These are phyloP conservation scores for Ceratocystis diversiconidia DNA, from an alignment of 2,329 filamentous ascomycete species.

Conservation along the genomic window DNA sequence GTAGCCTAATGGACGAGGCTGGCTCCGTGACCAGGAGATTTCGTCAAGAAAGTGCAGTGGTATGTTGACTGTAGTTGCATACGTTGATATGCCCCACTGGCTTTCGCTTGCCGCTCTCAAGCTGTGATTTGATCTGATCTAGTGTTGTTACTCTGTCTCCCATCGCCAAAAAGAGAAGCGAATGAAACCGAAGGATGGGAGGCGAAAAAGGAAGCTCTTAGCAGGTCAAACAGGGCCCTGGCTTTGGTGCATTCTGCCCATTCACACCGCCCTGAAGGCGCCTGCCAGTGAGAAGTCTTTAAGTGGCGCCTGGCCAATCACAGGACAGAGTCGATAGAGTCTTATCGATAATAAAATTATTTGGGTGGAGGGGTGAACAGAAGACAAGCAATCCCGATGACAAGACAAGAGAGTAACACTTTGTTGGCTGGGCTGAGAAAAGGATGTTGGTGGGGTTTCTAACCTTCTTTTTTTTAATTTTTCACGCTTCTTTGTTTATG, in stretches of 20 bases:
- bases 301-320: constrained; percentile 2
- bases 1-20: neutral
- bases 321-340: neutral
- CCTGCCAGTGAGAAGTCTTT: neutral
- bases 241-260: constrained; percentile 6
- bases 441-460: neutral
- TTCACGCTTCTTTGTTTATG: neutral
- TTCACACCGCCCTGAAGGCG: constrained; percentile 1
- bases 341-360: neutral
- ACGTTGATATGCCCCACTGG: neutral
- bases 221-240: neutral
- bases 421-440: neutral
- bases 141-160: neutral
- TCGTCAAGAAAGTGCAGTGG: neutral
- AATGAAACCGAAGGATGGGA: neutral
- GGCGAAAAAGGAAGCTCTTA: neutral
- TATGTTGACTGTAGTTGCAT: neutral
- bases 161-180: neutral
- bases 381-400: neutral
- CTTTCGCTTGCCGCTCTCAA: neutral
- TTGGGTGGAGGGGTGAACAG: neutral
- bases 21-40: neutral
- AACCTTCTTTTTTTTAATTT: constrained; percentile 1
- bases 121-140: neutral
- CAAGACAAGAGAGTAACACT: neutral